Evolutionary conservation across 2,329 filamentous ascomycete genomes (phyloP), one percentile per base, ranked within the genome.

Genomic region (Apiospora koreana): DNA sequence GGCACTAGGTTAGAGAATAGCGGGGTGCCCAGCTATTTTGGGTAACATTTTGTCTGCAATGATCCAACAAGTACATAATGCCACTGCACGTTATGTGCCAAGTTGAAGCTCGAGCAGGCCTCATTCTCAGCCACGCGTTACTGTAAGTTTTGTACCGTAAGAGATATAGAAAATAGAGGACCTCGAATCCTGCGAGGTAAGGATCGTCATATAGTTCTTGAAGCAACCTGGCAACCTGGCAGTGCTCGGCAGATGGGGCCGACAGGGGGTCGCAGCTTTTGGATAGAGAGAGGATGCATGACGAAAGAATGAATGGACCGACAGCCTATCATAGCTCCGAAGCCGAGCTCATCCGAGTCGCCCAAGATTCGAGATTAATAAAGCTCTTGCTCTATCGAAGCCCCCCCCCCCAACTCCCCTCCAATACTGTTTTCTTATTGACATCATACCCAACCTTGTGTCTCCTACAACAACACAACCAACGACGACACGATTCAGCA

Each of bases 241-340:
- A 58, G 28, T 16, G 28, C 50, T n/a, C 28, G 50, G 50, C 7
- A 58, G 9, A 62, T 62, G 54, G 31, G 31, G 54, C 54, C 9
- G 54, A 62, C 54, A 62, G 31, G 54, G 54, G 54, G 50, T 9
- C 16, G 12, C 7, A 21, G 25, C 48, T 54, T 31, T 54, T 14
- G 23, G 25, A 28, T 54, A 54, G 25, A 54, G 50, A 43, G 25
- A 58, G 28, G 12, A 45, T 28, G 38, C 38, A 66, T 66, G 64
- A 66, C 64, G 64, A 66, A 66, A 66, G 64, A 43, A 35, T 62
- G 54, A 62, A 38, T 62, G 31, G 54, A 38, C 54, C 54, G 54
- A 54, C n/a, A n/a, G n/a, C n/a, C n/a, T 18, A 62, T 28, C 31
- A 7, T 66, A 66, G 64, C 64, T 45, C 64, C 64, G 42, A 66